Conservation (phyloP, 345 rosid species). For the Kernera saxatilis region DNA sequence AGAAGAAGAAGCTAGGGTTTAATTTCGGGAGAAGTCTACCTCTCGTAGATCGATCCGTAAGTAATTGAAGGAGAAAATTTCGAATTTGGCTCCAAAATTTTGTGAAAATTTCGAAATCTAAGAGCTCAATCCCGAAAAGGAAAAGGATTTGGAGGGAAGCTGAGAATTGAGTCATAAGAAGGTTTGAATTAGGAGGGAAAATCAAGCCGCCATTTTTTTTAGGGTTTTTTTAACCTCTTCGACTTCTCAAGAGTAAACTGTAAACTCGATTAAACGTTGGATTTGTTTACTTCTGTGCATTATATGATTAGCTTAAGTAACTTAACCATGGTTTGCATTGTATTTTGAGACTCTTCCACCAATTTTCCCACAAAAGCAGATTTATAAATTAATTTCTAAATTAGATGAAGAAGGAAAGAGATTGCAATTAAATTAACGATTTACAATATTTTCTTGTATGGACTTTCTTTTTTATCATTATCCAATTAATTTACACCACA, state of each 20-base stretch:
- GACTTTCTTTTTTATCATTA: too few relatives aligned
- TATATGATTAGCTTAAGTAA: not conserved
- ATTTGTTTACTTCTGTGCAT: not conserved
- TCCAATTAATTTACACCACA: too few relatives aligned
- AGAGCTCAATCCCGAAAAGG: not conserved
- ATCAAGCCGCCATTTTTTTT: conserved; percentile 22
- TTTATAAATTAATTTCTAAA: too few relatives aligned
- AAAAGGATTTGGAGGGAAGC: conserved; percentile 21
- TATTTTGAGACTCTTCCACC: not conserved
- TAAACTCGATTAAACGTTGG: not conserved
- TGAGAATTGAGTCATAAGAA: not conserved
- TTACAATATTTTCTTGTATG: too few relatives aligned
- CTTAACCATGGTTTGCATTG: not conserved
- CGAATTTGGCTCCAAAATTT: conserved; percentile 12
- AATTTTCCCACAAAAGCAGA: not conserved
- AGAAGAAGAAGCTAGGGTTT: conserved; percentile 14
- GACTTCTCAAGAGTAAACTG: not conserved
- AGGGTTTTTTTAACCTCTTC: not conserved
- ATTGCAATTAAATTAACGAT: too few relatives aligned
- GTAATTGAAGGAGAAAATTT: not conserved
- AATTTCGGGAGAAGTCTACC: not conserved
- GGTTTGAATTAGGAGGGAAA: conserved; percentile 32
- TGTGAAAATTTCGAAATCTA: not conserved
- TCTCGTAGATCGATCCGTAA: not conserved
- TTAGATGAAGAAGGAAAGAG: not conserved